A percentile compares a stretch with the other conserved stretches of the same genome.
These are phyloP conservation scores for Hsuehochloa calcarea DNA, from an alignment of 176 grass and related monocot genomes.

Conservation along the genomic window DNA sequence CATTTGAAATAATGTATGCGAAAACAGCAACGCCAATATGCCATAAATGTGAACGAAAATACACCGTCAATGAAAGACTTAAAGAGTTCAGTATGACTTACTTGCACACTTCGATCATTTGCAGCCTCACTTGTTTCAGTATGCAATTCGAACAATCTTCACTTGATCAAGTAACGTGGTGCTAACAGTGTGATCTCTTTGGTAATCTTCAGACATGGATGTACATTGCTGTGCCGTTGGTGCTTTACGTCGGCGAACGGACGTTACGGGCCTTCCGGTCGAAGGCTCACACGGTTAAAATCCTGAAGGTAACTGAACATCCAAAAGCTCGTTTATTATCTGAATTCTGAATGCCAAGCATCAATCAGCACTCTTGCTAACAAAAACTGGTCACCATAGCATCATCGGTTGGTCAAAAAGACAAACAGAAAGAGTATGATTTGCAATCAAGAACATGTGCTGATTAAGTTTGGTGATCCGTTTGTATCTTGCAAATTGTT, in stretches of 20 bases:
- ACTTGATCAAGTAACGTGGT: neutral
- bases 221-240: constrained; percentile 73
- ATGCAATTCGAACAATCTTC: neutral
- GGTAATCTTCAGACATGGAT: constrained; percentile 79
- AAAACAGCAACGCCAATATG: neutral
- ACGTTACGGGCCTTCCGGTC: constrained; percentile 62
- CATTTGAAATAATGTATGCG: neutral
- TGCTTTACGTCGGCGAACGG: constrained; percentile 68
- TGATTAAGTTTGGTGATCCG: neutral
- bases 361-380: neutral
- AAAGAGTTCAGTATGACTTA: neutral
- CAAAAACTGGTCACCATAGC: neutral
- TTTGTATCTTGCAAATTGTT: neutral
- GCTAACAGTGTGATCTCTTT: constrained; percentile 17
- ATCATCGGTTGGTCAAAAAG: neutral
- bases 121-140: neutral
- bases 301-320: constrained; percentile 69
- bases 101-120: neutral
- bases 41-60: neutral
- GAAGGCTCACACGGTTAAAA: constrained; percentile 65
- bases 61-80: too few relatives aligned
- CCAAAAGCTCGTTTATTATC: neutral
- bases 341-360: constrained; percentile 9
- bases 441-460: neutral
- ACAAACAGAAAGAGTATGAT: neutral